A percentile compares a stretch with the other conserved stretches of the same genome.
Evolutionary conservation across 352 stramenopile species (phyloP).

Genomic region (Saprolegnia diclina): DNA sequence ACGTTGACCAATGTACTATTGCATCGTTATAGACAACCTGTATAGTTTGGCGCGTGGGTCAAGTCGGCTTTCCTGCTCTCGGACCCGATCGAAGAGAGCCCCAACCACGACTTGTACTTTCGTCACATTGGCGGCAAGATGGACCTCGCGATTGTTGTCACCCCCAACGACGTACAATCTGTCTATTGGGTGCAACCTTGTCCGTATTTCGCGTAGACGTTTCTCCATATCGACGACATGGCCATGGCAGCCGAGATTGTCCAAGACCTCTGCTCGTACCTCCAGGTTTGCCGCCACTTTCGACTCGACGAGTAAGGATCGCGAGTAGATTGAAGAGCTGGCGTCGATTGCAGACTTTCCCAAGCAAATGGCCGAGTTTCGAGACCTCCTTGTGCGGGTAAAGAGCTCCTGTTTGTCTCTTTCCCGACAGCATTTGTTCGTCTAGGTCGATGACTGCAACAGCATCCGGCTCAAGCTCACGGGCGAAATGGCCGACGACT

Average conservation of each 20-base stretch:
- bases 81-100: constrained; percentile 36
- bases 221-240: constrained; percentile 80
- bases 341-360: constrained; percentile 84
- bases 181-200: constrained; percentile 14
- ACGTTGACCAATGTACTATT: not conserved
- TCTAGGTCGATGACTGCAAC: constrained; percentile 79
- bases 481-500: constrained; percentile 91
- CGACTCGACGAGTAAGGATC: not conserved
- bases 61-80: constrained; percentile 56
- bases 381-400: constrained; percentile 49
- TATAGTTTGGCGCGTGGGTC: constrained; percentile 46
- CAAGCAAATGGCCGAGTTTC: constrained; percentile 80
- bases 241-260: constrained; percentile 79
- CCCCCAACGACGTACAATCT: constrained; percentile 17
- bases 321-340: constrained; percentile 43
- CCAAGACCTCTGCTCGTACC: constrained; percentile 78
- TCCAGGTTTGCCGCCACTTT: constrained; percentile 52
- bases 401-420: not conserved
- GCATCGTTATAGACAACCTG: not conserved
- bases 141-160: constrained; percentile 43
- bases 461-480: constrained; percentile 83
- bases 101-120: constrained; percentile 50
- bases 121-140: constrained; percentile 52
- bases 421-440: constrained; percentile 25
- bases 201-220: constrained; percentile 44